These are phyloP conservation scores for Schizosaccharomyces octosporus DNA, from an alignment of 805 yeast genomes.

Conservation along the genomic window DNA sequence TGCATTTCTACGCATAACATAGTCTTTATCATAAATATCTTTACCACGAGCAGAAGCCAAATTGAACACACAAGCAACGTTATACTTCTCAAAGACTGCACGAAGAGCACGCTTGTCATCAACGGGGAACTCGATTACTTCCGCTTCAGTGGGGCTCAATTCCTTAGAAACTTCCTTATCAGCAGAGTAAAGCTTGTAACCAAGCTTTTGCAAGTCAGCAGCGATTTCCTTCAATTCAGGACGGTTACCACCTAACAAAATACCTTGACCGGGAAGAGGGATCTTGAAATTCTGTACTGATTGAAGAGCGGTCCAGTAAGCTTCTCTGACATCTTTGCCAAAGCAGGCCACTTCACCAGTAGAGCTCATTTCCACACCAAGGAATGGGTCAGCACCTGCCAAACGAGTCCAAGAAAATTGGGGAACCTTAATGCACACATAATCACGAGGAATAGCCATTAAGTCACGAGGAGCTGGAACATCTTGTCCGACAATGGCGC, in stretches of 20 bases:
- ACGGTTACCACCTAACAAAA: slow-evolving; percentile 85
- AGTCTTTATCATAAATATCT: slow-evolving; percentile 61
- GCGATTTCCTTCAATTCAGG: slow-evolving; percentile 56
- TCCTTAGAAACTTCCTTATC: slow-evolving; percentile 30
- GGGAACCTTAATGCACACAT: slow-evolving; percentile 89
- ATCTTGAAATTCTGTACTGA: slow-evolving; percentile 90
- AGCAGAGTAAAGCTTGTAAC: slow-evolving; percentile 63
- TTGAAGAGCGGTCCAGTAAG: slow-evolving; percentile 94
- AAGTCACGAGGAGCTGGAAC: slow-evolving; percentile 73
- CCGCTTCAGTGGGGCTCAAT: slow-evolving; percentile 12
- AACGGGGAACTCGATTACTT: slow-evolving; percentile 67
- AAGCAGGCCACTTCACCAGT: slow-evolving; percentile 97
- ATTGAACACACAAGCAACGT: slow-evolving; percentile 73
- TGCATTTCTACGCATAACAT: slow-evolving; percentile 96
- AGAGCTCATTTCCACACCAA: slow-evolving; percentile 98
- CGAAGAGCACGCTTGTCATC: slow-evolving; percentile 80
- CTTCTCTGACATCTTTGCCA: slow-evolving; percentile 90
- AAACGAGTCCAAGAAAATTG: slow-evolving; percentile 92
- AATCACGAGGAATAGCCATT: slow-evolving; percentile 28
- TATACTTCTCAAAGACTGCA: slow-evolving; percentile 71
- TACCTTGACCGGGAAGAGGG: slow-evolving; percentile 73
- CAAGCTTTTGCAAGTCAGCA: slow-evolving; percentile 37
- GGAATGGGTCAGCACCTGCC: slow-evolving; percentile 91
- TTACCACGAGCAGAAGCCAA: slow-evolving; percentile 81
- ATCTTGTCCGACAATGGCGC: slow-evolving; percentile 76